Base-by-base conservation (phyloP, 1,139 yeast genomes). In the Scheffersomyces titani region DNA sequence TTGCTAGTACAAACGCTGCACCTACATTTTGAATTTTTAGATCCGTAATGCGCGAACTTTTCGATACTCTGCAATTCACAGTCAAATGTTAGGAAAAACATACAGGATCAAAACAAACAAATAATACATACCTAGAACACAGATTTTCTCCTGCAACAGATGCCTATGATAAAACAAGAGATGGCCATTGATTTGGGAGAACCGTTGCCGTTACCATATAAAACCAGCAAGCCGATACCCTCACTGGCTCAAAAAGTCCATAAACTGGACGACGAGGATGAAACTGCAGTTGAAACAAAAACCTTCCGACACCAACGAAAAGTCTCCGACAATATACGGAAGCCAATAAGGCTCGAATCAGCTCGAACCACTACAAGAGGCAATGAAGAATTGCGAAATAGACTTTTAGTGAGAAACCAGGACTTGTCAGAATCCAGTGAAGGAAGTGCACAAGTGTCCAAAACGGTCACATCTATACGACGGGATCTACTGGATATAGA, bases 121-220 rank as follows among this genome's bases (percentile, higher is more conserved):
- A 36, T 51, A 24, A 46, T 45, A 47, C 6, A 48, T 20, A 30
- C 24, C 18, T 18, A 19, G 44, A 44, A n/a, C 21, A 18, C 36
- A 44, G 50, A 36, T 48, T 53, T 51, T 47, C 52, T 49, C 56
- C 49, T 48, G 44, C 47, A 45, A 30, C 47, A 51, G 47, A 48
- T 48, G 51, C 36, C 50, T 21, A 44, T 13, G 47, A 52, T 50
- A 56, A 52, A 53, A 50, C 21, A 44, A 55, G 51, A 40, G 30
- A 22, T 22, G n/a, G 49, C 24, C n/a, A 22, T 46, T 22, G 22
- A 22, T 19, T 46, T 74, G 48, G 80, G 80, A 1, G 77, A 74
- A 3, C 80, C 80, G 1, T 66, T 76, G 54, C 80, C 80, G 3
- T 62, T 76, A 47, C 76, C 77, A 6, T 76, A 76, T 58, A 66